These are phyloP conservation scores for Phlebiopsis gigantea DNA, from an alignment of 768 basidiomycete species.

Conservation along the genomic window DNA sequence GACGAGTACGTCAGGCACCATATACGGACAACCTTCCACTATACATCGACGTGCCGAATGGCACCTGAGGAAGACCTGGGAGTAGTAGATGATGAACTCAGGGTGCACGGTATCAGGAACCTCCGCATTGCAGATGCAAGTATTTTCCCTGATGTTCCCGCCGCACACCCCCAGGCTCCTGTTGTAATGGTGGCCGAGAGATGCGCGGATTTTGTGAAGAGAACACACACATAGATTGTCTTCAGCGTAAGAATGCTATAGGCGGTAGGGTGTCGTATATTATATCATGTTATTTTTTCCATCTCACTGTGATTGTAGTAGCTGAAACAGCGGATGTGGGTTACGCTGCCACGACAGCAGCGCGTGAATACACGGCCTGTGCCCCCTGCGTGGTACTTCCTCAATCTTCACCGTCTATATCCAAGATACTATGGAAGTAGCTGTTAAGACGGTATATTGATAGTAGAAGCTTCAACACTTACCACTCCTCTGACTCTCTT, in stretches of 20 bases:
- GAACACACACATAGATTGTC: neutral
- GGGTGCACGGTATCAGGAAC: conserved; percentile 38
- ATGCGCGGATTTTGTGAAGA: conserved; percentile 11
- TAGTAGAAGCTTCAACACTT: too few species aligned
- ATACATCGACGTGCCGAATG: conserved; percentile 37
- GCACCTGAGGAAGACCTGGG: conserved; percentile 22
- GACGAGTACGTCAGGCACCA: conserved; percentile 13
- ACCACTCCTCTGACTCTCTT: conserved; percentile 84
- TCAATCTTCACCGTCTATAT: conserved; percentile 5
- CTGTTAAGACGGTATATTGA: neutral
- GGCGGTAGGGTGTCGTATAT: neutral
- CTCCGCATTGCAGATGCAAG: conserved; percentile 28
- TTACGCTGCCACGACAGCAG: too few species aligned
- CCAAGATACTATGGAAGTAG: neutral
- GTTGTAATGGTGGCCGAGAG: conserved; percentile 10
- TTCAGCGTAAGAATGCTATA: neutral
- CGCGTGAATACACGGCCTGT: too few species aligned
- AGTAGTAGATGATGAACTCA: conserved; percentile 37
- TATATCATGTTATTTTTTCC: neutral
- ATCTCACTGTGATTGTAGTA: neutral
- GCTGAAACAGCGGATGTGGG: neutral
- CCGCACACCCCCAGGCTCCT: conserved; percentile 8
- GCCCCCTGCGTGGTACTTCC: too few species aligned
- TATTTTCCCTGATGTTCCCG: conserved; percentile 11
- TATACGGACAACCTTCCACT: conserved; percentile 17